Conservation (phyloP, 768 basidiomycete species). For the Boletus edulis region DNA sequence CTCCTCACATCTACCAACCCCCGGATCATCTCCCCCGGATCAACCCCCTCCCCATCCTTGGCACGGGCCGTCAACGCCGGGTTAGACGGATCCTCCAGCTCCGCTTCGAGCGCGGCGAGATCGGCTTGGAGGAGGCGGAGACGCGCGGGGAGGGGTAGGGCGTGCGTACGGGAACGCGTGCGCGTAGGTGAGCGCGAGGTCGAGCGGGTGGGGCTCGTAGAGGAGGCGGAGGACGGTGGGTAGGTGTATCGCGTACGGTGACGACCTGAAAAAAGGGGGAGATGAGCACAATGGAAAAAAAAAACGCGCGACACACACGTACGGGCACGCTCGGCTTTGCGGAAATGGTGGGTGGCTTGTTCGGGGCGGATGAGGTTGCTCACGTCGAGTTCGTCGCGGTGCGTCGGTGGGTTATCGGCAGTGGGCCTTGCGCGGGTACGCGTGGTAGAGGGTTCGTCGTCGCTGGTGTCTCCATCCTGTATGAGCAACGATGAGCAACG, state of each 20-base stretch:
- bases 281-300: no score
- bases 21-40: slow-evolving; percentile 73
- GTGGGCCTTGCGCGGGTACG: slow-evolving; percentile 31
- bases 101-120: slow-evolving; percentile 72
- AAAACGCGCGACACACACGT: slow-evolving; percentile 10
- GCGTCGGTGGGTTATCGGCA: slow-evolving; percentile 35
- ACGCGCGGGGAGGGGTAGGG: slow-evolving; percentile 52
- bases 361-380: slow-evolving; percentile 61
- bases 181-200: slow-evolving; percentile 34
- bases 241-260: slow-evolving; percentile 63
- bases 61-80: slow-evolving; percentile 60
- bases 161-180: slow-evolving; percentile 29
- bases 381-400: slow-evolving; percentile 67
- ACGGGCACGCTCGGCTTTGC: slow-evolving; percentile 68
- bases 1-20: slow-evolving; percentile 74
- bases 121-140: slow-evolving; percentile 73
- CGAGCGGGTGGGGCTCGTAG: slow-evolving; percentile 39
- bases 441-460: slow-evolving; percentile 54
- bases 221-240: slow-evolving; percentile 54
- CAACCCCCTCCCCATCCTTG: slow-evolving; percentile 48
- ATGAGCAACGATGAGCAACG: slow-evolving; percentile 10
- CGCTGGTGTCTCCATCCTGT: slow-evolving; percentile 62
- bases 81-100: slow-evolving; percentile 80
- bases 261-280: slow-evolving; percentile 34
- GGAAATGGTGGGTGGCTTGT: slow-evolving; percentile 69